Conservation (phyloP, 352 stramenopile species). For the Phytophthora cactorum region DNA sequence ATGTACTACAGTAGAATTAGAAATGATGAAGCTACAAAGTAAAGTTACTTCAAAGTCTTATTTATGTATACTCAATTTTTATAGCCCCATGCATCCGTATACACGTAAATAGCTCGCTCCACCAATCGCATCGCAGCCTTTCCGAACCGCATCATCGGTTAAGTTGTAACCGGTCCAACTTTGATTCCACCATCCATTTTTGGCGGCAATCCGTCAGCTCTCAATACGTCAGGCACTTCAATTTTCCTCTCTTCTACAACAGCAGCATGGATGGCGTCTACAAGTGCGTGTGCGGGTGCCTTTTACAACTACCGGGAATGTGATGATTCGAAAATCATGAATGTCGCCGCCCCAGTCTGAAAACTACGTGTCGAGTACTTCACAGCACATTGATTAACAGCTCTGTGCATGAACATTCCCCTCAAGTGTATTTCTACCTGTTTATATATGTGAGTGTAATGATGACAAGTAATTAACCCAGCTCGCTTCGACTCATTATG, state of each 20-base stretch:
- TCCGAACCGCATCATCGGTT: constrained; percentile 18
- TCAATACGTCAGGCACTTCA: constrained; percentile 9
- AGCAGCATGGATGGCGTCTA: background rate
- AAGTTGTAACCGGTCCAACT: constrained; percentile 30
- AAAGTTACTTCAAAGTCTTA: too few relatives aligned
- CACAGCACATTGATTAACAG: constrained; percentile 81
- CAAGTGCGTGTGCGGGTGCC: constrained; percentile 18
- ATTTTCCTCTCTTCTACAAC: constrained; percentile 21
- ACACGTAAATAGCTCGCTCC: background rate
- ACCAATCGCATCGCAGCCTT: constrained; percentile 14
- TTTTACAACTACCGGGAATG: constrained; percentile 53
- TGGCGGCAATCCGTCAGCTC: background rate
- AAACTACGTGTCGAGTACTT: constrained; percentile 86
- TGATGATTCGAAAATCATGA: constrained; percentile 88
- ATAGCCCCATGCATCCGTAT: too few relatives aligned
- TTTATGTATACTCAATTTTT: too few relatives aligned
- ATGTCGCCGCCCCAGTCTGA: constrained; percentile 91
- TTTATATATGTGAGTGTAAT: constrained; percentile 70
- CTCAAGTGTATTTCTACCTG: constrained; percentile 30
- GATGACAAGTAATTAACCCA: constrained; percentile 89
- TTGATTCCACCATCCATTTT: constrained; percentile 34
- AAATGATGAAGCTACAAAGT: too few relatives aligned
- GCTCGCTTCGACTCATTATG: constrained; percentile 86
- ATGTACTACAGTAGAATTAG: too few relatives aligned
- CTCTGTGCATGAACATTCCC: constrained; percentile 85